Conservation (phyloP, 1,139 yeast genomes). For the Nakaseomyces glabratus region DNA sequence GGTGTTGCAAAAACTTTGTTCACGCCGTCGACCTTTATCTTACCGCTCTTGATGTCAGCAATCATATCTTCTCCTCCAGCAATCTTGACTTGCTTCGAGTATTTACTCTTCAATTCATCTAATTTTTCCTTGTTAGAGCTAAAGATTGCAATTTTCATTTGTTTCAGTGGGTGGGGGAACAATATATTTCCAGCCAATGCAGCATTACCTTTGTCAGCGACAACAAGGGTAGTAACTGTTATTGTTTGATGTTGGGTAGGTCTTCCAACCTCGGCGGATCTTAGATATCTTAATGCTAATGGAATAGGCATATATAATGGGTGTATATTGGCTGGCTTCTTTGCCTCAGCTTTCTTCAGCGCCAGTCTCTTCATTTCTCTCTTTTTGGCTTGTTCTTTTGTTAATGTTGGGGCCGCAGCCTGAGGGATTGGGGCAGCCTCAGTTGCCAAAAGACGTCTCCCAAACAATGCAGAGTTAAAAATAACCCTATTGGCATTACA, state of each 20-base stretch:
- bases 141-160: slow-evolving; percentile 58
- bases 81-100: slow-evolving; percentile 40
- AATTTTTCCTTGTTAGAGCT: slow-evolving; percentile 48
- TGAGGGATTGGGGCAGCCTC: slow-evolving; percentile 1
- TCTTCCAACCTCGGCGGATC: slow-evolving; percentile 89
- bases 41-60: slow-evolving; percentile 51
- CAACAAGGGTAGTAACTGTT: slow-evolving; percentile 54
- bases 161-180: slow-evolving; percentile 68
- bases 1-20: slow-evolving; percentile 83
- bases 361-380: slow-evolving; percentile 26
- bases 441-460: neutral
- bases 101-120: slow-evolving; percentile 43
- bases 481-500: too few relatives aligned
- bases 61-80: slow-evolving; percentile 72
- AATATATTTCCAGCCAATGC: slow-evolving; percentile 66
- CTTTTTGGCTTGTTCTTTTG: slow-evolving; percentile 27
- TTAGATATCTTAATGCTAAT: slow-evolving; percentile 62
- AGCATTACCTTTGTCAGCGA: slow-evolving; percentile 71
- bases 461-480: too few relatives aligned
- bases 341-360: slow-evolving; percentile 24
- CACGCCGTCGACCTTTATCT: slow-evolving; percentile 42
- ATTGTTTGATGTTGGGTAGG: slow-evolving; percentile 61
- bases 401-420: slow-evolving; percentile 13
- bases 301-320: slow-evolving; percentile 68
- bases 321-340: slow-evolving; percentile 38